These are phyloP conservation scores for Saraca asoca DNA, from an alignment of 331 rosid genomes.

Conservation along the genomic window DNA sequence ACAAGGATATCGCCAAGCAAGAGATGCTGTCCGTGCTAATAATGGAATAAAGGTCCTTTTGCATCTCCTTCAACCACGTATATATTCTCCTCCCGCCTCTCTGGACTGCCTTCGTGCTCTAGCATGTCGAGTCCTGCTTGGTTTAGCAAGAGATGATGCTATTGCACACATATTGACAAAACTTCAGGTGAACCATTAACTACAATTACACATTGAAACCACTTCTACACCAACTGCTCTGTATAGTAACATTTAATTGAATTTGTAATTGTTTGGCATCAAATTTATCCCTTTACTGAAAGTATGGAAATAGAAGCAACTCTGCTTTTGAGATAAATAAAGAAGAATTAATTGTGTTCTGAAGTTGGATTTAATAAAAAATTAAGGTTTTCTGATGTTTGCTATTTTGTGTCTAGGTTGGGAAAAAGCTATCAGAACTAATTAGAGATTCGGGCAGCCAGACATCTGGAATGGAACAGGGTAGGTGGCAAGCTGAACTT, in stretches of 20 bases:
- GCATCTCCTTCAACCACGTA: conserved; percentile 88
- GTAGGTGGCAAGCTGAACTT: conserved; percentile 98
- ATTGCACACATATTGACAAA: conserved; percentile 96
- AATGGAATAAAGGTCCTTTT: conserved; percentile 94
- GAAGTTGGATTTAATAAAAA: not conserved
- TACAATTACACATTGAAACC: not conserved
- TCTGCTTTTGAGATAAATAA: not conserved
- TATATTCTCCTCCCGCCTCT: conserved; percentile 88
- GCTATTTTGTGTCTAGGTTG: conserved; percentile 63
- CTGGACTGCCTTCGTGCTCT: conserved; percentile 96
- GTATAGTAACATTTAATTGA: conserved; percentile 4
- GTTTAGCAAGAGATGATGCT: conserved; percentile 92
- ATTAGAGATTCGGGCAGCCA: conserved; percentile 93
- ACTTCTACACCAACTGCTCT: not conserved
- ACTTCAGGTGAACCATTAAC: conserved; percentile 70
- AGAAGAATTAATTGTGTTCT: not conserved
- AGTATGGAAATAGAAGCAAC: not conserved
- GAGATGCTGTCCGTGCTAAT: conserved; percentile 88
- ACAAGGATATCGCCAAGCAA: conserved; percentile 88
- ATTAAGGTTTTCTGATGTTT: conserved; percentile 11
- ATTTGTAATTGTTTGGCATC: no score
- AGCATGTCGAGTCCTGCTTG: conserved; percentile 93
- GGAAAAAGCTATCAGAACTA: conserved; percentile 89
- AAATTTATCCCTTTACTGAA: not conserved
- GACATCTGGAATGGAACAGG: conserved; percentile 79